phyloP scores from a whole-genome alignment of 345 rosid genomes.

The Salix koriyanagi region DNA sequence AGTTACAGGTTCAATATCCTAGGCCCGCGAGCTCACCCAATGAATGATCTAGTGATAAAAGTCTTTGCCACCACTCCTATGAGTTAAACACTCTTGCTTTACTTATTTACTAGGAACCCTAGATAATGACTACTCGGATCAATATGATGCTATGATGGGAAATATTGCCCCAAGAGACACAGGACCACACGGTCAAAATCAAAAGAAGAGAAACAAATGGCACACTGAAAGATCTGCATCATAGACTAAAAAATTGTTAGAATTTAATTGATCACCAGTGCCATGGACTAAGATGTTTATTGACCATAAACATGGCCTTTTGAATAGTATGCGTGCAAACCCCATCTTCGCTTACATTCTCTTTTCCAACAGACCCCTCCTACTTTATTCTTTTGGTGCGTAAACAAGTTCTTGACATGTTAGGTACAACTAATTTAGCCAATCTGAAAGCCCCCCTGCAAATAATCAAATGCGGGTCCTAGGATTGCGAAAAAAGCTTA shows the following conservation, averaged over 20 bases:
- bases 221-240: not conserved
- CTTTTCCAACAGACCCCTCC: not conserved
- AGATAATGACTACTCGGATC: not conserved
- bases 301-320: slow-evolving; percentile 20
- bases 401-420: not conserved
- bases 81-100: too few relatives aligned
- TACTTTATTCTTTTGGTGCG: not conserved
- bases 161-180: not conserved
- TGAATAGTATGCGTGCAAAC: slow-evolving; percentile 1
- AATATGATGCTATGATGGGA: not conserved
- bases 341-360: not conserved
- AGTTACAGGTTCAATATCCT: slow-evolving; percentile 50
- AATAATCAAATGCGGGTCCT: too few relatives aligned
- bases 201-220: not conserved
- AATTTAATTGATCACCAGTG: not conserved
- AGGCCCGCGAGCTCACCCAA: too few relatives aligned
- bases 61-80: too few relatives aligned
- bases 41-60: too few relatives aligned
- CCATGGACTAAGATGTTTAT: slow-evolving; percentile 7
- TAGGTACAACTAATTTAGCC: not conserved
- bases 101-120: too few relatives aligned
- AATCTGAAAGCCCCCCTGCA: too few relatives aligned
- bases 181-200: not conserved
- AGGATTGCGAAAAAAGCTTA: not conserved
- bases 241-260: not conserved